phyloP scores from a whole-genome alignment of 768 basidiomycete species.

The Lactifluus piperatus region DNA sequence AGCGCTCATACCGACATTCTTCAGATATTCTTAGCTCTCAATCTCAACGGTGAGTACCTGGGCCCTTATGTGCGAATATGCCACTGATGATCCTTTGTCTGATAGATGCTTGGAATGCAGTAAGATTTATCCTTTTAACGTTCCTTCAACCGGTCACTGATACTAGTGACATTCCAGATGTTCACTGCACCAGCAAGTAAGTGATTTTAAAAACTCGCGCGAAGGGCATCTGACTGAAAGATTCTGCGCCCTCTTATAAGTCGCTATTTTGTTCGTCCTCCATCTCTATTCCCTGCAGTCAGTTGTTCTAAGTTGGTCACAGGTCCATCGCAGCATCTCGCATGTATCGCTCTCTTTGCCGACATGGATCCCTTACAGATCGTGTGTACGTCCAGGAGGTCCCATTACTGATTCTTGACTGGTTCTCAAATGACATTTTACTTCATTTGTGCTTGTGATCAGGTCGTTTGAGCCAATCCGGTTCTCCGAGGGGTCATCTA shows the following conservation, averaged over 20 bases:
- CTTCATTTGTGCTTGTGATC: not conserved
- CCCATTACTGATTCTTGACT: not conserved
- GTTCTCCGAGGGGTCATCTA: not conserved
- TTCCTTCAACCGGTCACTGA: not conserved
- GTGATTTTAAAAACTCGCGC: not conserved
- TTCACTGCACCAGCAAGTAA: not conserved
- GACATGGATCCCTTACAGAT: not conserved
- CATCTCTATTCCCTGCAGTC: not conserved
- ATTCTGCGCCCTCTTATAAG: not conserved
- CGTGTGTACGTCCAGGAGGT: not conserved
- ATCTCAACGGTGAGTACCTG: not conserved
- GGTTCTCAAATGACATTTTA: not conserved
- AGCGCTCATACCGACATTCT: not conserved
- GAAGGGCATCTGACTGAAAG: not conserved
- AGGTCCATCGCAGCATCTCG: constrained; percentile 10
- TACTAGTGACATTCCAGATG: not conserved
- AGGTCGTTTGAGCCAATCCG: not conserved
- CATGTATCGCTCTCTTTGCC: not conserved
- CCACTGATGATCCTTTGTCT: not conserved
- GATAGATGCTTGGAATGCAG: not conserved
- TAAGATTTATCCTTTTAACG: not conserved
- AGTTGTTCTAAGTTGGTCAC: not conserved
- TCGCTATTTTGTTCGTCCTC: not conserved
- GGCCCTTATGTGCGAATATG: not conserved
- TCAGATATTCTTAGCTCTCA: not conserved